phyloP scores from a whole-genome alignment of 2,329 filamentous ascomycete species.

The Diaporthe vaccinii region DNA sequence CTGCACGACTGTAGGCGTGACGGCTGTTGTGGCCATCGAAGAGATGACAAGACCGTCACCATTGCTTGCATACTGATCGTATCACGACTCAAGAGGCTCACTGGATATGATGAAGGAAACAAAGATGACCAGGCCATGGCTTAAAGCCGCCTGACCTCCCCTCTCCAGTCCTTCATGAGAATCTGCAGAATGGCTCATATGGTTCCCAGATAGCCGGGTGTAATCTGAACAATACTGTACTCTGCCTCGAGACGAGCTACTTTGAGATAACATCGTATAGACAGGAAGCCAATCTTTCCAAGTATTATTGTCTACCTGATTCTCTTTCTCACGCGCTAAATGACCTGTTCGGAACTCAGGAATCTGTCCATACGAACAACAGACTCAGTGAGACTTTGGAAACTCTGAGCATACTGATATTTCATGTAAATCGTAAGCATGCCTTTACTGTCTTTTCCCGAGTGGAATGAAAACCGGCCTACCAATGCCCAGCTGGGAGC shows the following conservation, averaged over 20 bases:
- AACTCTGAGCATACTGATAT: not conserved
- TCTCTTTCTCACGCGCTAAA: too few species aligned
- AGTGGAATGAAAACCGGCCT: not conserved
- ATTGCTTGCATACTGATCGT: not conserved
- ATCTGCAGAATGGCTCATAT: too few species aligned
- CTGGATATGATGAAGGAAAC: not conserved
- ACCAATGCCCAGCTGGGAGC: not conserved
- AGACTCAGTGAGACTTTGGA: not conserved
- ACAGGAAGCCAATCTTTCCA: not conserved
- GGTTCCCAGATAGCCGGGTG: not conserved
- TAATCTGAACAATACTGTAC: not conserved
- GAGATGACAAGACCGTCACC: not conserved
- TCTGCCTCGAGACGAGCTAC: not conserved
- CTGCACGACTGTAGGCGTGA: not conserved
- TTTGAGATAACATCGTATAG: not conserved
- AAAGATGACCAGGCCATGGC: not conserved
- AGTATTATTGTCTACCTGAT: not conserved
- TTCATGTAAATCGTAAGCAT: not conserved
- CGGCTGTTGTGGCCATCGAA: not conserved
- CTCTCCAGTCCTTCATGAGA: not conserved
- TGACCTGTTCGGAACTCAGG: not conserved
- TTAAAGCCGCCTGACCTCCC: not conserved
- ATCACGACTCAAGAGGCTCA: not conserved
- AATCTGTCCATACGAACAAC: not conserved
- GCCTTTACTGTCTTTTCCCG: not conserved